phyloP scores from a whole-genome alignment of 208 protist species.

The Hexamita inflata region DNA sequence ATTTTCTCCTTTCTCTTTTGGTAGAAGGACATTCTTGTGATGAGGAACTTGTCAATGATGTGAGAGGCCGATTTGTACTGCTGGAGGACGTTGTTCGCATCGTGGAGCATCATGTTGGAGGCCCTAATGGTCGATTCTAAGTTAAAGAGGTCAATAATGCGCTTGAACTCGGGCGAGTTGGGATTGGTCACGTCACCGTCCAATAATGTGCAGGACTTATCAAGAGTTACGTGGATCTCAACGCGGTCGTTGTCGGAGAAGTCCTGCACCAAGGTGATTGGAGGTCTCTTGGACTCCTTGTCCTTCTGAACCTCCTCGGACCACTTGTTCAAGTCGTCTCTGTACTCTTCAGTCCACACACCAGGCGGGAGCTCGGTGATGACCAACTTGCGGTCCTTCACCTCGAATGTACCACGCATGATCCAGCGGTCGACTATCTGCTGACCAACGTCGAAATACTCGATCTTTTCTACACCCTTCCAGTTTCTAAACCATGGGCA shows the following conservation, averaged over 20 bases:
- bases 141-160: conserved; percentile 68
- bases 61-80: conserved; percentile 64
- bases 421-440: conserved; percentile 49
- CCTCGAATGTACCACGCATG: conserved; percentile 37
- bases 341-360: conserved; percentile 75
- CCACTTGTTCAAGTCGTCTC: conserved; percentile 43
- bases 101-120: conserved; percentile 91
- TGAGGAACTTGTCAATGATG: conserved; percentile 87
- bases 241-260: conserved; percentile 87
- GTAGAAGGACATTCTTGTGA: conserved; percentile 80
- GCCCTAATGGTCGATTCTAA: conserved; percentile 63
- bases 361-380: conserved; percentile 81
- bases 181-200: not conserved
- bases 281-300: not conserved
- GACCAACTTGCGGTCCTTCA: conserved; percentile 56
- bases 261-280: conserved; percentile 74
- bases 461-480: conserved; percentile 56
- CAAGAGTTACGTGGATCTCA: conserved; percentile 57
- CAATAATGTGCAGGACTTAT: conserved; percentile 49
- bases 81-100: conserved; percentile 70
- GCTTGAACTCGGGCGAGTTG: not conserved
- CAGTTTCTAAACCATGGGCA: conserved; percentile 52
- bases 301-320: not conserved
- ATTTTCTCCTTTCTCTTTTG: conserved; percentile 68
- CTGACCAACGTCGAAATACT: conserved; percentile 62